These are phyloP conservation scores for Fusarium paranaense DNA, from an alignment of 2,329 filamentous ascomycete species.

Conservation along the genomic window DNA sequence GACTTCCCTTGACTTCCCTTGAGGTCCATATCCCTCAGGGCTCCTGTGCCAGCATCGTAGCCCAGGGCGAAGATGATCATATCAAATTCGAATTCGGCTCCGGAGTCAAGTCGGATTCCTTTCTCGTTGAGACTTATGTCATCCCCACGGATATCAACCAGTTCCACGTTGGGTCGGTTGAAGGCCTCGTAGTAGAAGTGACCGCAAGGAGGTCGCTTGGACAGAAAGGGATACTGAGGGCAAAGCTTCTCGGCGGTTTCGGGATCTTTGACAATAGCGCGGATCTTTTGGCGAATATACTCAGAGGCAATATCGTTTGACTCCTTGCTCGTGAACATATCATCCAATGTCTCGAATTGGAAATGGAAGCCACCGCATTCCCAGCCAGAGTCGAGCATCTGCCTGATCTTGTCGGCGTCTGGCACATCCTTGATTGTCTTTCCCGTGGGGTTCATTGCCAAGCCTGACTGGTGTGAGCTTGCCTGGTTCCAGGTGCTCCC, in stretches of 20 bases:
- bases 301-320: conserved; percentile 21
- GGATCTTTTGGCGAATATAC: conserved; percentile 21
- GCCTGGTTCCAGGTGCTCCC: neutral
- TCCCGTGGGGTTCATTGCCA: neutral
- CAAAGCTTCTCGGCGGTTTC: conserved; percentile 12
- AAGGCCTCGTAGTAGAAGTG: conserved; percentile 30
- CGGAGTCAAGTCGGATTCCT: conserved; percentile 7
- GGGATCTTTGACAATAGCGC: conserved; percentile 14
- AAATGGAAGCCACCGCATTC: conserved; percentile 15
- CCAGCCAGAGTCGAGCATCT: neutral
- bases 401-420: neutral
- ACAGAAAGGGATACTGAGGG: conserved; percentile 13
- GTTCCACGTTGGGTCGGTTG: conserved; percentile 22
- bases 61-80: conserved; percentile 31
- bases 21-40: conserved; percentile 13
- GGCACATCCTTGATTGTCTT: neutral
- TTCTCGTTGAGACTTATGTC: conserved; percentile 12
- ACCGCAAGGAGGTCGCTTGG: conserved; percentile 22
- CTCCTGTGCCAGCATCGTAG: conserved; percentile 24
- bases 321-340: conserved; percentile 16
- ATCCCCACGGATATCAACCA: conserved; percentile 16
- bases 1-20: conserved; percentile 8
- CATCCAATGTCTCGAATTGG: conserved; percentile 24
- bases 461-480: neutral
- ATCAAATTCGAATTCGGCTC: conserved; percentile 17